Evolutionary conservation across 768 basidiomycete genomes (phyloP).

Genomic region (Kwoniella shandongensis): DNA sequence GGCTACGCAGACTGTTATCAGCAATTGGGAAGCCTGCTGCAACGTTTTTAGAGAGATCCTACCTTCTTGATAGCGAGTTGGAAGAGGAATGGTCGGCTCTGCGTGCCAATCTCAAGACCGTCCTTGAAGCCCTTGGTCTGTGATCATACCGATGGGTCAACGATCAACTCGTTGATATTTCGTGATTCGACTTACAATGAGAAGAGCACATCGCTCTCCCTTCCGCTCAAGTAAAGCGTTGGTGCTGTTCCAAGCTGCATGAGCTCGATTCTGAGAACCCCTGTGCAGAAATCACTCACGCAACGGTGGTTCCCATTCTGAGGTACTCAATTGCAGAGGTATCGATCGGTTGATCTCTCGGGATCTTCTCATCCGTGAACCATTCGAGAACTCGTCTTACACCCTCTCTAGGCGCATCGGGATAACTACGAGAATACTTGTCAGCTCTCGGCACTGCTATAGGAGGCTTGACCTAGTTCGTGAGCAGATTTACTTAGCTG

Average conservation of each 20-base stretch:
- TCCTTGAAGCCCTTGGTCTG: constrained; percentile 40
- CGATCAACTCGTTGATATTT: constrained; percentile 55
- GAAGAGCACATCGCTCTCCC: constrained; percentile 19
- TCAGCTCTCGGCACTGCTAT: not conserved
- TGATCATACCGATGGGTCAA: not conserved
- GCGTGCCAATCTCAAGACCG: constrained; percentile 63
- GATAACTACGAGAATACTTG: constrained; percentile 7
- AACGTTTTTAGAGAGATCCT: constrained; percentile 3
- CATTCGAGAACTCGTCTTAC: constrained; percentile 25
- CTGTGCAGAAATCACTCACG: too few species aligned
- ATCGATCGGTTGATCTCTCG: constrained; percentile 64
- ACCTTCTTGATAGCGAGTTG: constrained; percentile 73
- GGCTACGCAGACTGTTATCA: constrained; percentile 45
- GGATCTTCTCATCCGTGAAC: constrained; percentile 55
- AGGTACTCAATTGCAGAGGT: constrained; percentile 19
- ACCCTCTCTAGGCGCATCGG: constrained; percentile 24
- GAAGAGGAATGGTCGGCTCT: constrained; percentile 82
- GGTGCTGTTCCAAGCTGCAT: too few species aligned
- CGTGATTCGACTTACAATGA: constrained; percentile 15
- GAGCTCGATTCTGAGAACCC: too few species aligned
- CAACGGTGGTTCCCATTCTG: constrained; percentile 25
- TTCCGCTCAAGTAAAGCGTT: constrained; percentile 24
- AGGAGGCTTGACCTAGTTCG: not conserved
- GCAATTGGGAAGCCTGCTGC: too few species aligned
- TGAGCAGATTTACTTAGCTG: constrained; percentile 6